phyloP scores from a whole-genome alignment of 345 rosid genomes.

The Eucalyptus caleyi region DNA sequence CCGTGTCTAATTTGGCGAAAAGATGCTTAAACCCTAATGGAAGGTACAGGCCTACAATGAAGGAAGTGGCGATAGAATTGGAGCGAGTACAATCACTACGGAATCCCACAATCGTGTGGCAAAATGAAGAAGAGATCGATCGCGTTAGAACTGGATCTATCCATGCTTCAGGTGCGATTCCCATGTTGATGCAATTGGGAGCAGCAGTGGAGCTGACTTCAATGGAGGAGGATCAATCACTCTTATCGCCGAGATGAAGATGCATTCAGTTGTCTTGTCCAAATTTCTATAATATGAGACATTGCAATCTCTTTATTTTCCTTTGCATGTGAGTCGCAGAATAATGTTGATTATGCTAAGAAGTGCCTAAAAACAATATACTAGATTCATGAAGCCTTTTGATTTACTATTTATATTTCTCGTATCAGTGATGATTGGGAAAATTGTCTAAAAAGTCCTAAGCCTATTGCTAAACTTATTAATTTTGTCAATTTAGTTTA shows the following conservation, averaged over 20 bases:
- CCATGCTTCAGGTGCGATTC: neutral
- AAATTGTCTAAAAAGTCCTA: no score
- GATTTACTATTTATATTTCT: neutral
- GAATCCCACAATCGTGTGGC: neutral
- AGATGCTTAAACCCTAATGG: neutral
- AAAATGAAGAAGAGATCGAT: neutral
- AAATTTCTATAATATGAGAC: neutral
- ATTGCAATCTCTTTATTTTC: rapidly evolving
- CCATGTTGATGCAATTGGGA: neutral
- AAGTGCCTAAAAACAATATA: neutral
- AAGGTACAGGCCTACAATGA: neutral
- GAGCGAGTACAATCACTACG: neutral
- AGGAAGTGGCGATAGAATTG: neutral
- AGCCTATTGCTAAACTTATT: no score
- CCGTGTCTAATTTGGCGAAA: neutral
- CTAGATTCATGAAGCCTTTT: neutral
- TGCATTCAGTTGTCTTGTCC: neutral
- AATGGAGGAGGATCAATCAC: no score
- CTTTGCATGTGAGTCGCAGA: neutral
- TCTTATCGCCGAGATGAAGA: neutral
- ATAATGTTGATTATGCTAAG: neutral
- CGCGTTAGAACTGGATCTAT: neutral
- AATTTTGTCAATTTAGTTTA: no score
- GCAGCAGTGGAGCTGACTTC: neutral
- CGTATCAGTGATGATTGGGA: rapidly evolving